phyloP scores from a whole-genome alignment of 2,329 filamentous ascomycete species.

The Lecanicillium sp. region DNA sequence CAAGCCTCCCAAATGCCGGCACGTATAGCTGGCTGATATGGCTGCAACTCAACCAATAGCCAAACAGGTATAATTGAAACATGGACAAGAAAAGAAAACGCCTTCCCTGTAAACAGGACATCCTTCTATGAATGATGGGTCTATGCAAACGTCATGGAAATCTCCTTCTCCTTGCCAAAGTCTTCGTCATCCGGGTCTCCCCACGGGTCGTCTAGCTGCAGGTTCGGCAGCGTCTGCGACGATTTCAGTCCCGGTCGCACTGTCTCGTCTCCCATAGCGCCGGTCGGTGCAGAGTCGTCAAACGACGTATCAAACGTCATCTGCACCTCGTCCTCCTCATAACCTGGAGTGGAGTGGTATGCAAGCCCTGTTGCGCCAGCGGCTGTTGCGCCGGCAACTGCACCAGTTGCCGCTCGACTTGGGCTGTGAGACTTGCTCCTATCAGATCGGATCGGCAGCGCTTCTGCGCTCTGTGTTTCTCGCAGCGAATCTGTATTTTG shows the following conservation, averaged over 20 bases:
- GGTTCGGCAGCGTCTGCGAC: slow-evolving; percentile 41
- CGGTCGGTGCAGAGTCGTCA: slow-evolving; percentile 24
- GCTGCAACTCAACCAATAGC: too few relatives aligned
- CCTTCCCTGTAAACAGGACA: slow-evolving; percentile 2
- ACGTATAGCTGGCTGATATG: too few relatives aligned
- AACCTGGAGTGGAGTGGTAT: slow-evolving; percentile 18
- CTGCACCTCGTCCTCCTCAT: slow-evolving; percentile 46
- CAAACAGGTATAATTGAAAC: too few relatives aligned
- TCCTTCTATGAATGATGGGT: background rate
- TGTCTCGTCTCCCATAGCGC: slow-evolving; percentile 19
- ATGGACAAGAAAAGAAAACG: slow-evolving; percentile 1
- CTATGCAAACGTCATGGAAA: slow-evolving; percentile 75
- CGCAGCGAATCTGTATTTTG: slow-evolving; percentile 20
- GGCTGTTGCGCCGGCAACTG: slow-evolving; percentile 13
- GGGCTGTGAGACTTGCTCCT: too few relatives aligned
- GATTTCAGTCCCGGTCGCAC: slow-evolving; percentile 23
- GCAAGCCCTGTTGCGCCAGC: slow-evolving; percentile 13
- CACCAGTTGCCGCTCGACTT: too few relatives aligned
- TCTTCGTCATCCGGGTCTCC: slow-evolving; percentile 59
- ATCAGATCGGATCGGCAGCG: slow-evolving; percentile 16
- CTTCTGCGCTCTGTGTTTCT: slow-evolving; percentile 40
- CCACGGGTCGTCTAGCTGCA: slow-evolving; percentile 58
- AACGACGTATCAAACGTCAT: slow-evolving; percentile 68
- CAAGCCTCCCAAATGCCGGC: too few relatives aligned
- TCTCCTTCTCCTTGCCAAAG: slow-evolving; percentile 66